Percentiles rank a stretch among this genome's conserved stretches.
phyloP scores from a whole-genome alignment of 2,329 filamentous ascomycete genomes.

The Venturia aucupariae region DNA sequence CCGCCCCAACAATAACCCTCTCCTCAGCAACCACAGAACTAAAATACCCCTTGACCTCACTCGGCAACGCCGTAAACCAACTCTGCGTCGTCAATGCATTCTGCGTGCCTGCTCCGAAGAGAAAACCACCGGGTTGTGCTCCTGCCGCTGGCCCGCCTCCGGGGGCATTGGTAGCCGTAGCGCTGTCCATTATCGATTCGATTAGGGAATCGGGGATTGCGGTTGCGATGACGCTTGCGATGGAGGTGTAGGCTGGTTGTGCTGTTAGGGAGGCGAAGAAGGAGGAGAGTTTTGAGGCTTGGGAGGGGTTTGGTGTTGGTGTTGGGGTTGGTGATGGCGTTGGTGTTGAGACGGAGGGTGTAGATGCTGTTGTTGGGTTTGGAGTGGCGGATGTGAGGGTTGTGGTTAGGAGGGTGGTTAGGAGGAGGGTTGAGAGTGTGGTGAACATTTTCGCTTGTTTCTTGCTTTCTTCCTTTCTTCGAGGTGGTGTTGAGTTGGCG shows the following conservation, averaged over 20 bases:
- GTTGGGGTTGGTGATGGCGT: not conserved
- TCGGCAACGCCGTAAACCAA: constrained; percentile 1
- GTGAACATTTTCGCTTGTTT: not conserved
- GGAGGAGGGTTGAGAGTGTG: not conserved
- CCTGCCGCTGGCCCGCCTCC: not conserved
- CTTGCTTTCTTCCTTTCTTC: too few relatives aligned
- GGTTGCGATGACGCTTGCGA: not conserved
- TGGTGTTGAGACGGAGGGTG: not conserved
- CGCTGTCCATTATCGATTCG: not conserved
- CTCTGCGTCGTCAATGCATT: constrained; percentile 1
- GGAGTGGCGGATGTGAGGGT: not conserved
- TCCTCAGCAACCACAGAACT: not conserved
- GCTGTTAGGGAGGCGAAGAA: constrained; percentile 9
- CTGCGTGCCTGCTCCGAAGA: not conserved
- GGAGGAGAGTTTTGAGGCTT: not conserved
- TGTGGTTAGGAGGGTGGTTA: not conserved
- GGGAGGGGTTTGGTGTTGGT: not conserved
- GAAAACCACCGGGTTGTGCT: not conserved
- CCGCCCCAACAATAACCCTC: not conserved
- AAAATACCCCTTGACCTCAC: not conserved
- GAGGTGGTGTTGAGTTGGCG: not conserved
- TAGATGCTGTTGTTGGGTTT: not conserved
- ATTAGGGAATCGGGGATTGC: not conserved
- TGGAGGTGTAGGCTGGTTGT: constrained; percentile 4
- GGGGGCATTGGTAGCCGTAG: not conserved